Evolutionary conservation across 2,329 filamentous ascomycete species (phyloP).

Genomic region (Lachnellula arida): DNA sequence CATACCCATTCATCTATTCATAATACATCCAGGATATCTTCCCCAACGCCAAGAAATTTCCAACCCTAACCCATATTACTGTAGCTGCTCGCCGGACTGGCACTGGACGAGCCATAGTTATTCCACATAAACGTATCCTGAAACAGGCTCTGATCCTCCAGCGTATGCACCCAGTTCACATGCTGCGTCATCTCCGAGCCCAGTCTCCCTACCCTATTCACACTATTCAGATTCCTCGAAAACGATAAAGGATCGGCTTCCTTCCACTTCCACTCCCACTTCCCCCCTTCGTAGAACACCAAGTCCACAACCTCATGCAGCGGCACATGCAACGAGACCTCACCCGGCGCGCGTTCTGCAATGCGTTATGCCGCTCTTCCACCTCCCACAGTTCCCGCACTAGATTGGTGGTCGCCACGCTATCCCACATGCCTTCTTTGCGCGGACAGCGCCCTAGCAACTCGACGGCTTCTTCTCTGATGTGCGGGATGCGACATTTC

Average conservation of each 20-base stretch:
- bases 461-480: constrained; percentile 19
- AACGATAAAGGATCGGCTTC: not conserved
- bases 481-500: constrained; percentile 15
- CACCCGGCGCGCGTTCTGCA: not conserved
- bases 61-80: not conserved
- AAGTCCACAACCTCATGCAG: constrained; percentile 16
- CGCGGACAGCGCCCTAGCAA: constrained; percentile 22
- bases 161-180: not conserved
- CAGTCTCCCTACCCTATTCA: not conserved
- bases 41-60: not conserved
- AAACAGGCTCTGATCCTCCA: not conserved
- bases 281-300: constrained; percentile 19
- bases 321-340: constrained; percentile 1
- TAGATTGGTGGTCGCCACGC: constrained; percentile 14
- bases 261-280: constrained; percentile 25
- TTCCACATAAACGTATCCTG: not conserved
- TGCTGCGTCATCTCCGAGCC: not conserved
- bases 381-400: constrained; percentile 24
- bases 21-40: not conserved
- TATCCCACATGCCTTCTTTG: constrained; percentile 32
- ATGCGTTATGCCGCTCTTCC: constrained; percentile 14
- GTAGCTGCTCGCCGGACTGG: not conserved
- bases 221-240: not conserved
- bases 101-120: not conserved
- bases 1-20: not conserved